Evolutionary conservation across 1,284 basidiomycete species (phyloP).

Genomic region (Puccinia coronata): DNA sequence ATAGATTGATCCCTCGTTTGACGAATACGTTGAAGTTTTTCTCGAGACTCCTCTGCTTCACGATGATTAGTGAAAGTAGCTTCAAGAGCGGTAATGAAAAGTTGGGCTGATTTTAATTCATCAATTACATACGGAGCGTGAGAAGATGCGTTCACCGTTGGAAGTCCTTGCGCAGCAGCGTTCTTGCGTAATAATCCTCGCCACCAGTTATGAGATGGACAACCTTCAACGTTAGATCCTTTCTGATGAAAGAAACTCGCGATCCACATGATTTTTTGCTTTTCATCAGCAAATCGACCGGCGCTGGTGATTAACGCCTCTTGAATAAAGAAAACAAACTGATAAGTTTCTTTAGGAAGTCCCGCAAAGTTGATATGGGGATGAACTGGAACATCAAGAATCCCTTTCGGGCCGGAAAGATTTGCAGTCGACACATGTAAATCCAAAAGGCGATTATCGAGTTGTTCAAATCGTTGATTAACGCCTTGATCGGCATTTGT

Average conservation of each 20-base stretch:
- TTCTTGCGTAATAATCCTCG: no score
- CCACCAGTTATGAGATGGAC: neutral
- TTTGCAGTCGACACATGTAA: no score
- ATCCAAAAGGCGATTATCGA: no score
- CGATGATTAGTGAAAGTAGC: neutral
- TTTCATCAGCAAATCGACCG: neutral
- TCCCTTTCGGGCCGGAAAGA: no score
- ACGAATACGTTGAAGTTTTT: neutral
- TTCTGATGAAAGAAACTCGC: neutral
- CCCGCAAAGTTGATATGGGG: no score
- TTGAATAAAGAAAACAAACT: no score
- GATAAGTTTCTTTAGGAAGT: no score
- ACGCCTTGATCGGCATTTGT: no score
- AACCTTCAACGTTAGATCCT: neutral
- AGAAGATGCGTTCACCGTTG: neutral
- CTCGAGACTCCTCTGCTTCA: neutral
- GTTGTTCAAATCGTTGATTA: no score
- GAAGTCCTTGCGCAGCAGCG: no score
- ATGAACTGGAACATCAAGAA: no score
- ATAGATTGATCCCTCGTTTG: neutral
- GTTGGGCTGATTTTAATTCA: neutral
- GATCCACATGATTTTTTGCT: neutral
- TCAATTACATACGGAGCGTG: neutral
- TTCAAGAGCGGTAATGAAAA: neutral
- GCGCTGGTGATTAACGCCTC: no score